A percentile compares a stretch with the other conserved stretches of the same genome.
phyloP scores from a whole-genome alignment of 495 filamentous ascomycete species.

The Neurospora pannonica region DNA sequence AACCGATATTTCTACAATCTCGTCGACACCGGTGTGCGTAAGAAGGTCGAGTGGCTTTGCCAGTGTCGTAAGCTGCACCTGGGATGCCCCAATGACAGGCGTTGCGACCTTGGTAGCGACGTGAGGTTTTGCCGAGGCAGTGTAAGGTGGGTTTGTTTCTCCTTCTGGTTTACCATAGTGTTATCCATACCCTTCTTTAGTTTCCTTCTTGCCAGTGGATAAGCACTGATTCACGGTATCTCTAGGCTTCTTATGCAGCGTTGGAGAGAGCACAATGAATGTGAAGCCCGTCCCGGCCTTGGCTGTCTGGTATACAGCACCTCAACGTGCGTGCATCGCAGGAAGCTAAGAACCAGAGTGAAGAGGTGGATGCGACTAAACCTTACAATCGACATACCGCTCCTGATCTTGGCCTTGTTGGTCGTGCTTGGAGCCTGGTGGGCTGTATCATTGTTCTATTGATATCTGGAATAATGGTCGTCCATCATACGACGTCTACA shows the following conservation, averaged over 20 bases:
- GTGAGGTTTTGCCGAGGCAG: slow-evolving; percentile 43
- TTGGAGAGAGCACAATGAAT: slow-evolving; percentile 43
- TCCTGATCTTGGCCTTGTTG: slow-evolving; percentile 22
- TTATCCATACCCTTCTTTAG: neutral
- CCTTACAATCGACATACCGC: slow-evolving; percentile 24
- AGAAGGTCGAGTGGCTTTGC: slow-evolving; percentile 61
- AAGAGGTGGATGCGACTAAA: slow-evolving; percentile 27
- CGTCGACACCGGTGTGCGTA: slow-evolving; percentile 53
- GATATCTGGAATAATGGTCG: neutral
- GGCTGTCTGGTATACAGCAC: slow-evolving; percentile 46
- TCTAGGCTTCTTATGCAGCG: slow-evolving; percentile 42
- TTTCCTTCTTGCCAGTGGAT: neutral
- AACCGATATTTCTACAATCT: slow-evolving; percentile 52
- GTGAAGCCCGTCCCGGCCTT: slow-evolving; percentile 40
- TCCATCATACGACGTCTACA: neutral
- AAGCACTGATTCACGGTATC: neutral
- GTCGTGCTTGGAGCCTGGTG: slow-evolving; percentile 18
- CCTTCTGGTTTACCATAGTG: neutral
- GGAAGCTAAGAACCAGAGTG: slow-evolving; percentile 20
- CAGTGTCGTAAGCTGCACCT: slow-evolving; percentile 44
- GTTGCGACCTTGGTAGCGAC: slow-evolving; percentile 44
- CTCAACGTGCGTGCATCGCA: slow-evolving; percentile 26
- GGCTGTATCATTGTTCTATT: neutral
- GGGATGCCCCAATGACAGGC: slow-evolving; percentile 39
- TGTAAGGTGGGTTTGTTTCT: slow-evolving; percentile 28